Evolutionary conservation across 306 rosid genomes (phyloP).

Genomic region (Pterocarpus macrocarpus): DNA sequence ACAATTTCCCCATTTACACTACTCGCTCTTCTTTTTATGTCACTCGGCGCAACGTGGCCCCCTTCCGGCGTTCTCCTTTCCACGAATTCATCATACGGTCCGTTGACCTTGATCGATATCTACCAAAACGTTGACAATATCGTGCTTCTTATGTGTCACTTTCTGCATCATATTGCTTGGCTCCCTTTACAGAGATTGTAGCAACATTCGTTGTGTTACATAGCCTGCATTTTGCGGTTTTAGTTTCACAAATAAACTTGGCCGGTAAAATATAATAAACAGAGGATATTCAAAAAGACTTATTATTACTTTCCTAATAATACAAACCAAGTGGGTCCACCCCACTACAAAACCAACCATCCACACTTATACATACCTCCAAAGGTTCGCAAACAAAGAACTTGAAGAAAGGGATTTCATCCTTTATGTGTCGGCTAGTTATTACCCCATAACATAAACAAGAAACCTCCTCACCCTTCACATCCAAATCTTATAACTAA

Average conservation of each 20-base stretch:
- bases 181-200: background rate
- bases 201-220: background rate
- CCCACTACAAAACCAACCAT: background rate
- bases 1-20: background rate
- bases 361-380: background rate
- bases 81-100: background rate
- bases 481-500: background rate
- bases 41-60: slow-evolving; percentile 34
- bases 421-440: slow-evolving; percentile 55
- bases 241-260: background rate
- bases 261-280: background rate
- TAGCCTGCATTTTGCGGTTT: background rate
- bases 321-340: slow-evolving; percentile 47
- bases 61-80: slow-evolving; percentile 11
- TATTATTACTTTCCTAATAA: background rate
- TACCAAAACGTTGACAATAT: background rate
- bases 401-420: slow-evolving; percentile 57
- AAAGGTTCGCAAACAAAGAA: slow-evolving; percentile 26
- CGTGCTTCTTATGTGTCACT: background rate
- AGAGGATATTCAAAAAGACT: background rate
- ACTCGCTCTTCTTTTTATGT: slow-evolving; percentile 15
- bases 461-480: slow-evolving; percentile 32
- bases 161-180: background rate
- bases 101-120: slow-evolving; percentile 38
- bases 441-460: background rate